Evolutionary conservation across 2,329 filamentous ascomycete genomes (phyloP).

Genomic region (Chrysoporthe austroafricana): DNA sequence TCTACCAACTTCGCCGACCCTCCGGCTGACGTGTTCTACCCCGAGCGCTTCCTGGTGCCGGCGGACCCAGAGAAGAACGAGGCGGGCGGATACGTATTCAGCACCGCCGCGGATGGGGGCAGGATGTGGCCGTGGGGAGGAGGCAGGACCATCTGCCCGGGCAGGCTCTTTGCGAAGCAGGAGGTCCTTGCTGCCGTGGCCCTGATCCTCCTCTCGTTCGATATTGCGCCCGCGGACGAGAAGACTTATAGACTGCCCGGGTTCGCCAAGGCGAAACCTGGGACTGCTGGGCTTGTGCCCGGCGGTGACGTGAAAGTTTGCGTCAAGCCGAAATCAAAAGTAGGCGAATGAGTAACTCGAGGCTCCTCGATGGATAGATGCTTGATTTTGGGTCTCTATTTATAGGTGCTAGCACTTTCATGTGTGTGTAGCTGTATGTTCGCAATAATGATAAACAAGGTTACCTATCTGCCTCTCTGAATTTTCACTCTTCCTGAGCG

Average conservation of each 20-base stretch:
- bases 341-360: constrained; percentile 17
- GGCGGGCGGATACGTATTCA: background rate
- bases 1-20: background rate
- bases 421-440: too few species aligned
- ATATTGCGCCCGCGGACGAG: background rate
- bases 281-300: background rate
- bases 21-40: background rate
- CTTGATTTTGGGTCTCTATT: too few species aligned
- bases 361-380: too few species aligned
- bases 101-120: constrained; percentile 1
- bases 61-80: background rate
- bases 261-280: background rate
- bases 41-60: constrained; percentile 5
- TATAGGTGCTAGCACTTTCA: too few species aligned
- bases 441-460: too few species aligned
- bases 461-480: too few species aligned
- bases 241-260: background rate
- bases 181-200: constrained; percentile 5
- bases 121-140: constrained; percentile 12
- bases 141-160: constrained; percentile 7
- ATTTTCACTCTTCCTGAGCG: too few species aligned
- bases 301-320: constrained; percentile 3
- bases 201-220: background rate
- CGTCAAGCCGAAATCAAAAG: background rate
- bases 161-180: constrained; percentile 7